Evolutionary conservation across 176 grass and related monocot genomes (phyloP), one percentile per base, ranked within the genome.

Genomic region (Oryza punctata): DNA sequence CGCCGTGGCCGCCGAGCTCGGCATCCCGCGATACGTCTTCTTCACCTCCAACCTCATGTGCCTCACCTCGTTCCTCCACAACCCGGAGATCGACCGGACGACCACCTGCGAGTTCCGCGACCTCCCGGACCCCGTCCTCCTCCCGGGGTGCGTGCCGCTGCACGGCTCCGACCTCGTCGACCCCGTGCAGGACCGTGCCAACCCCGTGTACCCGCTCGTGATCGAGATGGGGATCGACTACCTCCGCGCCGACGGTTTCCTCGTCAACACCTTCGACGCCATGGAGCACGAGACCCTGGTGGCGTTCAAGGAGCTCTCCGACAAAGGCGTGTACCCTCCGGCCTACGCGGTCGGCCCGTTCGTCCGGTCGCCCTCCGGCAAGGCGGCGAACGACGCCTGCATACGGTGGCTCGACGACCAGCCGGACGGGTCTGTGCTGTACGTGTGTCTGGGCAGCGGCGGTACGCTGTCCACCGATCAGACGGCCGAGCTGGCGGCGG

Each of bases 401-500:
- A 4, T 93, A 21, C 60, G 72, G 73, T 97, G 95, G 95, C 82
- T 97, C 18, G 95, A 93, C 76, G 59, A 69, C 43, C 95, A 97
- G 70, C 88, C 92, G 13, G 59, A 33, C 4, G n/a, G 19, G 2
- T 97, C 95, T 3, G 92, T 93, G 25, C 12, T 94, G 27, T 94
- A 89, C 70, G 84, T 94, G n/a, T 91, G 70, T 12, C 6, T 38
- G 37, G 95, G 95, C 45, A 97, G 90, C 67, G 90, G 87, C 2
- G 92, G 95, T 16, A 74, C 90, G 24, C 78, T 94, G 24, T 86
- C 92, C 1, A 33, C 3, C 23, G 35, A 68, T 19, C 95, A 97
- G 65, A 81, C n/a, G 0, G 28, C n/a, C 12, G 90, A 93, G 90
- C n/a, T 94, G 0, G 90, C 92, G 0, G 44, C 83, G 13, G 92